Percentiles rank a stretch among this genome's conserved stretches.
These are phyloP conservation scores for Harringtonia lauricola DNA, from an alignment of 2,329 filamentous ascomycete species.

Conservation along the genomic window DNA sequence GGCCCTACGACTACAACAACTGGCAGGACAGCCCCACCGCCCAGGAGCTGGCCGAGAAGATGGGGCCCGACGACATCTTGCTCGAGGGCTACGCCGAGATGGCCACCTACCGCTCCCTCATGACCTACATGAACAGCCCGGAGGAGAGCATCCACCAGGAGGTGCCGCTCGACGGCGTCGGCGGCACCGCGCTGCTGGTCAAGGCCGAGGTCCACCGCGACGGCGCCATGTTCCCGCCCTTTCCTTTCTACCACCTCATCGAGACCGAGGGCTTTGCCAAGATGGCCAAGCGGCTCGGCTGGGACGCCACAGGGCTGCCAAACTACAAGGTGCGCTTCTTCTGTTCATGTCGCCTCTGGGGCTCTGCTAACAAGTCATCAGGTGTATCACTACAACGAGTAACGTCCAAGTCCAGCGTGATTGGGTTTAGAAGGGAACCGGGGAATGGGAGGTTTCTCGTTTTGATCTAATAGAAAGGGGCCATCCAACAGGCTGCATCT, in stretches of 20 bases:
- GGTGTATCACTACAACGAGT: slow-evolving; percentile 90
- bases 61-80: slow-evolving; percentile 87
- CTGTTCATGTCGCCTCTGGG: not conserved
- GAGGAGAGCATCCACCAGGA: slow-evolving; percentile 47
- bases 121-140: slow-evolving; percentile 67
- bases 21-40: slow-evolving; percentile 87
- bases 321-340: slow-evolving; percentile 74
- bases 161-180: slow-evolving; percentile 81
- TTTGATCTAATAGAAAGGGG: not conserved
- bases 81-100: slow-evolving; percentile 90
- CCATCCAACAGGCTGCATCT: not conserved
- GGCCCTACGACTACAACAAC: slow-evolving; percentile 94
- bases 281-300: slow-evolving; percentile 85
- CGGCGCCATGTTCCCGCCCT: slow-evolving; percentile 96
- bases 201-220: slow-evolving; percentile 96
- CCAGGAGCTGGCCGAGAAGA: slow-evolving; percentile 59
- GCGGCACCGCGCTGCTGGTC: slow-evolving; percentile 82
- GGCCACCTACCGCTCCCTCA: slow-evolving; percentile 81
- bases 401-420: slow-evolving; percentile 12
- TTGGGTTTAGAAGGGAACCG: too few relatives aligned
- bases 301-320: slow-evolving; percentile 76
- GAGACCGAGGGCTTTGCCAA: slow-evolving; percentile 98
- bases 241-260: slow-evolving; percentile 91
- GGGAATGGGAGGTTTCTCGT: too few relatives aligned
- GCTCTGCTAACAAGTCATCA: slow-evolving; percentile 20